Base-by-base conservation (phyloP, 306 rosid genomes). In the Malus orientalis region DNA sequence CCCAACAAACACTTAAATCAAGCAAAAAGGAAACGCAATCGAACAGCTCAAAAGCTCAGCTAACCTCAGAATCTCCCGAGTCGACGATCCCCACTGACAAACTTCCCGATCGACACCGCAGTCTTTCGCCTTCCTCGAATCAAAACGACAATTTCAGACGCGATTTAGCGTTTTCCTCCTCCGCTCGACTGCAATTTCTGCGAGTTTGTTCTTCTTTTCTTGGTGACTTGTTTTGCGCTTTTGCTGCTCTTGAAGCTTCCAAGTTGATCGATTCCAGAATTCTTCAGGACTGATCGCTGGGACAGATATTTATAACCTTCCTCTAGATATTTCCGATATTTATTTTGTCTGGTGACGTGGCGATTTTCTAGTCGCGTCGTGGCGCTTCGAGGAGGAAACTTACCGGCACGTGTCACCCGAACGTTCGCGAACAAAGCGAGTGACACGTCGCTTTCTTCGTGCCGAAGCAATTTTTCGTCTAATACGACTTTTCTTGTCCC, bases 221-320 rank as follows among this genome's bases (percentile, higher is more conserved):
- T 19, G 29, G 7, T 11, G 58, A 2, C 29, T 11, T 65, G 23
- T 30, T 30, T 30, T 30, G 32, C 32, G 1, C 55, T 16, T 40
- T 23, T n/a, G 69, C 75, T 27, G 5, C 23, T 12, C 20, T 57
- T 9, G 9, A 12, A 64, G 29, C 32, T 19, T 62, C 44, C 7
- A 32, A 64, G 49, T 25, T 33, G 11, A 58, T 44, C 8, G 72
- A 62, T 67, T 82, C 76, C 29, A 44, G 70, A 76, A 73, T 33
- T 33, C 58, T 38, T 9, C 0, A 0, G 1, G 6, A 0, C 0
- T 0, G 2, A 3, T 3, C 20, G 57, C 44, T 36, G 32, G 6
- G 67, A 45, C 22, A 40, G 59, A 9, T 88, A 86, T 89, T 90
- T 92, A 92, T 92, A 90, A 76, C 86, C 93, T 87, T 88, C 89